phyloP scores from a whole-genome alignment of 106 monocot genomes.

The Alisma plantagoaquatica region DNA sequence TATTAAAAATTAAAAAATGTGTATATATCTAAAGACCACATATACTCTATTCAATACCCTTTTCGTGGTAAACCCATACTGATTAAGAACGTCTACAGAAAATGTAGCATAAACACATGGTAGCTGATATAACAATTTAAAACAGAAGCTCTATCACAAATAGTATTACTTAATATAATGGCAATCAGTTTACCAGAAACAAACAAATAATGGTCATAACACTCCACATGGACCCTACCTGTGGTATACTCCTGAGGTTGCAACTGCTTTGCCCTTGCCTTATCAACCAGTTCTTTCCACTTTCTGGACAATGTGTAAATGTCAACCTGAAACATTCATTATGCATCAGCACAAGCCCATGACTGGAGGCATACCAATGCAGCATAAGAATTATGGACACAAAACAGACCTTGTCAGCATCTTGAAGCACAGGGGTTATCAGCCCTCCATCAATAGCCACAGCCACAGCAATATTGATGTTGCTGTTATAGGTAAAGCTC shows the following conservation, averaged over 20 bases:
- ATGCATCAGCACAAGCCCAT: neutral
- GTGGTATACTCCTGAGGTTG: conserved; percentile 88
- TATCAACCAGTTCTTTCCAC: conserved; percentile 97
- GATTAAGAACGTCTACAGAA: too few relatives aligned
- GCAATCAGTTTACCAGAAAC: neutral
- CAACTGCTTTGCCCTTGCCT: conserved; percentile 87
- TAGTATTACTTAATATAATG: neutral
- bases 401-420: conserved; percentile 7
- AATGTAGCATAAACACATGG: too few relatives aligned
- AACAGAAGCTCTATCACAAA: neutral
- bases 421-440: conserved; percentile 85
- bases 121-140: neutral
- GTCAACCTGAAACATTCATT: conserved; percentile 44
- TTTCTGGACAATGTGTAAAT: conserved; percentile 90
- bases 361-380: too few relatives aligned
- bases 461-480: conserved; percentile 91
- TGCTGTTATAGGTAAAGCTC: conserved; percentile 86
- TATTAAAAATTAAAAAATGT: too few relatives aligned
- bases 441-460: conserved; percentile 88
- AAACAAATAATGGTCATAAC: too few relatives aligned
- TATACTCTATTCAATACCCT: too few relatives aligned
- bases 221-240: too few relatives aligned
- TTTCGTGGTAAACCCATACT: too few relatives aligned
- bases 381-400: neutral
- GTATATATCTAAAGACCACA: too few relatives aligned